These are phyloP conservation scores for Podaxis pistillaris DNA, from an alignment of 768 basidiomycete species.

Conservation along the genomic window DNA sequence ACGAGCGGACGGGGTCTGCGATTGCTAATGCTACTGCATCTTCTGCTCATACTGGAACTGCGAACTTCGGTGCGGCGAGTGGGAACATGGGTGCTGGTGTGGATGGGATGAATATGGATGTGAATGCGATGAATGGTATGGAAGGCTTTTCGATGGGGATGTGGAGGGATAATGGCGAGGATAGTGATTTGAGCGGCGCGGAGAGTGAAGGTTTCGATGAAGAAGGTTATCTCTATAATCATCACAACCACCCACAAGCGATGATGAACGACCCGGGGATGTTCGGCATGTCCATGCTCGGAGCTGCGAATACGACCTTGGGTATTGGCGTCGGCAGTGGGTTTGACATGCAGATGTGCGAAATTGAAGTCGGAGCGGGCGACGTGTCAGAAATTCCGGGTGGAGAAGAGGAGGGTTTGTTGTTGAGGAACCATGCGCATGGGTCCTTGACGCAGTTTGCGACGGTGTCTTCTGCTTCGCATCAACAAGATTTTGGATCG, in stretches of 20 bases:
- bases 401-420: slow-evolving; percentile 56
- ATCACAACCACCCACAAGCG: slow-evolving; percentile 15
- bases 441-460: slow-evolving; percentile 11
- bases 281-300: slow-evolving; percentile 20
- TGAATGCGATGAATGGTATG: slow-evolving; percentile 17
- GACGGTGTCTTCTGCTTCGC: neutral
- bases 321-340: slow-evolving; percentile 22
- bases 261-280: slow-evolving; percentile 24
- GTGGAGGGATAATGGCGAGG: slow-evolving; percentile 11
- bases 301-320: slow-evolving; percentile 16
- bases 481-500: slow-evolving; percentile 19
- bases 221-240: slow-evolving; percentile 20
- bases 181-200: slow-evolving; percentile 22
- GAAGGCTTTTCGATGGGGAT: slow-evolving; percentile 19
- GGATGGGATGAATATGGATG: slow-evolving; percentile 11
- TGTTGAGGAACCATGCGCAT: slow-evolving; percentile 23
- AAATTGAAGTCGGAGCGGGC: slow-evolving; percentile 56
- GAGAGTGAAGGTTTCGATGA: slow-evolving; percentile 24
- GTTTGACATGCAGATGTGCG: slow-evolving; percentile 54
- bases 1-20: slow-evolving; percentile 43
- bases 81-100: slow-evolving; percentile 15
- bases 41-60: slow-evolving; percentile 24
- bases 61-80: slow-evolving; percentile 18
- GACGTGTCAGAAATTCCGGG: slow-evolving; percentile 53
- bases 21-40: slow-evolving; percentile 23